Evolutionary conservation across 345 rosid species (phyloP).

Genomic region (Euphorbia pulcherrima): DNA sequence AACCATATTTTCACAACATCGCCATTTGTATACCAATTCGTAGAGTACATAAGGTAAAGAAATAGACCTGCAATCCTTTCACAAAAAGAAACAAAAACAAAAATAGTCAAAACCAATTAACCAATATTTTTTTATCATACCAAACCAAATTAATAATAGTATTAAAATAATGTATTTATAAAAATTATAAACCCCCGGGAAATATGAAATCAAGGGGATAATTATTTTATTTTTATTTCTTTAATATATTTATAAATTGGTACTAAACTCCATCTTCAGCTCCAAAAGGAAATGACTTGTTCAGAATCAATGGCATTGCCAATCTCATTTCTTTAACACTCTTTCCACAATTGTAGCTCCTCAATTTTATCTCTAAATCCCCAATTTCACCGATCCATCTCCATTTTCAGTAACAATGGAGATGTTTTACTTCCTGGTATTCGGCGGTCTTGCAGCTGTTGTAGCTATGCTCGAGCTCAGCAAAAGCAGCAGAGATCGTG

Average conservation of each 20-base stretch:
- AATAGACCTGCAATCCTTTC: too few species aligned
- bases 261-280: background rate
- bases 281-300: background rate
- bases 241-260: background rate
- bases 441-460: constrained; percentile 47
- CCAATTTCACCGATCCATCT: background rate
- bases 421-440: constrained; percentile 56
- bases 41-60: too few species aligned
- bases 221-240: background rate
- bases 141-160: background rate
- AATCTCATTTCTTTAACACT: background rate
- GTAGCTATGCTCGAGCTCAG: constrained; percentile 57
- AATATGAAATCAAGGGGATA: background rate
- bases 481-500: constrained; percentile 59
- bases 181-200: background rate
- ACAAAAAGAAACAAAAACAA: background rate
- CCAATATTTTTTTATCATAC: too few species aligned
- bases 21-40: too few species aligned
- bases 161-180: background rate
- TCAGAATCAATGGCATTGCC: background rate
- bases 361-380: background rate
- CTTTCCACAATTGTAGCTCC: background rate
- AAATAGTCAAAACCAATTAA: too few species aligned
- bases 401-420: constrained; percentile 34
- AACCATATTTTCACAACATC: too few species aligned